phyloP scores from a whole-genome alignment of 2,329 filamentous ascomycete genomes.

The Phialocephala sp. region DNA sequence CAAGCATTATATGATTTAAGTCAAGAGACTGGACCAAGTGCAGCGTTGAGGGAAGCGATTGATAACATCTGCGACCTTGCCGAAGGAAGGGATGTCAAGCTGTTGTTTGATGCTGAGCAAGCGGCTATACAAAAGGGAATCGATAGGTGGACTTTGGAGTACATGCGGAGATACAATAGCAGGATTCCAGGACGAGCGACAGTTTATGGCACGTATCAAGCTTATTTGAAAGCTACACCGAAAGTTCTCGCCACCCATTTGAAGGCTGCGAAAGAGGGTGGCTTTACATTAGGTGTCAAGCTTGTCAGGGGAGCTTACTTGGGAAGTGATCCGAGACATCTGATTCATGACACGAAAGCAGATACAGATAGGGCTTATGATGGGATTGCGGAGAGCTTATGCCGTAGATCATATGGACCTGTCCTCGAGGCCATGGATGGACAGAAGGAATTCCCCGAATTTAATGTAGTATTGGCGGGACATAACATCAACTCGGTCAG shows the following conservation, averaged over 20 bases:
- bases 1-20: conserved; percentile 72
- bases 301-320: conserved; percentile 79
- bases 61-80: conserved; percentile 77
- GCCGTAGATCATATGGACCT: conserved; percentile 66
- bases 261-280: conserved; percentile 58
- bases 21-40: conserved; percentile 64
- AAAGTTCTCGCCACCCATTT: conserved; percentile 65
- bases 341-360: conserved; percentile 75
- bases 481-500: conserved; percentile 80
- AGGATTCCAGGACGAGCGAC: conserved; percentile 62
- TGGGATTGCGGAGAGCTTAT: conserved; percentile 68
- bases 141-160: conserved; percentile 78
- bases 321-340: conserved; percentile 68
- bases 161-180: conserved; percentile 78
- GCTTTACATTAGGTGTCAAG: conserved; percentile 74
- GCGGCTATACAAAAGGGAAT: conserved; percentile 79
- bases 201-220: conserved; percentile 82
- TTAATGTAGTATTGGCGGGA: conserved; percentile 75
- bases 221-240: conserved; percentile 71
- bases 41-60: conserved; percentile 71
- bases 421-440: conserved; percentile 53
- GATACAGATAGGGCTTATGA: conserved; percentile 78
- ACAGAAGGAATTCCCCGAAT: conserved; percentile 55
- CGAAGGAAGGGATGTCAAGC: conserved; percentile 67
- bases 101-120: conserved; percentile 89